Conservation (phyloP, 164 flowering plant genomes). For the Magnolia kwangsiensis region DNA sequence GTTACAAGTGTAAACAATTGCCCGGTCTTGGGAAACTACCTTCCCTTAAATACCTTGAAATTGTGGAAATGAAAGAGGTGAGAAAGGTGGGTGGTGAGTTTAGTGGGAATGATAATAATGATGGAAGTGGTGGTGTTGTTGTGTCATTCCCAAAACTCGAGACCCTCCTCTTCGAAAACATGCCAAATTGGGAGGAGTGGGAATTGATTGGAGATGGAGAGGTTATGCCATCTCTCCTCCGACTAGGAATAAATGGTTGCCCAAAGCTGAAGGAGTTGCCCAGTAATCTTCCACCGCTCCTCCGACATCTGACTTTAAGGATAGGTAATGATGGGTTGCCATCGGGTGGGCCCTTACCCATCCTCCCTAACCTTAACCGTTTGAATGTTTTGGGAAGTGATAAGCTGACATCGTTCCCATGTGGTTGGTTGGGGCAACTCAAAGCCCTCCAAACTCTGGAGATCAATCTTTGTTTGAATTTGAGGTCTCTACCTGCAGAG, state of each 20-base stretch:
- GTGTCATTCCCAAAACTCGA: not conserved
- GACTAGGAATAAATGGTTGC: rapidly evolving
- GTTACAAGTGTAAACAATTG: not conserved
- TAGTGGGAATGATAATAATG: not conserved
- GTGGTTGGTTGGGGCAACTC: too few relatives aligned
- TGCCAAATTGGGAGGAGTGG: not conserved
- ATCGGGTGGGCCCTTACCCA: too few relatives aligned
- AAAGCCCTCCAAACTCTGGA: too few relatives aligned
- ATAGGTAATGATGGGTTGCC: too few relatives aligned
- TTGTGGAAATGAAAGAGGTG: not conserved
- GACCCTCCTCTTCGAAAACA: rapidly evolving
- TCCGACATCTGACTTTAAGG: too few relatives aligned
- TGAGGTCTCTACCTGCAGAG: too few relatives aligned
- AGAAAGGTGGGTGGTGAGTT: not conserved
- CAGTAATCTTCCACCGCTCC: not conserved
- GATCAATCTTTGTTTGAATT: rapidly evolving
- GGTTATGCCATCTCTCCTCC: not conserved
- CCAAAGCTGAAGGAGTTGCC: not conserved
- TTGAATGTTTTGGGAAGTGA: too few relatives aligned
- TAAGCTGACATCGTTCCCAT: too few relatives aligned
- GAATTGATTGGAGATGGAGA: not conserved
- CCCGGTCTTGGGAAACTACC: not conserved
- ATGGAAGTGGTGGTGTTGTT: not conserved
- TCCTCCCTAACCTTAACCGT: too few relatives aligned
- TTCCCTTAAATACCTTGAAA: not conserved